Base-by-base conservation (phyloP, 208 protist species). In the Leishmania guyanensis region DNA sequence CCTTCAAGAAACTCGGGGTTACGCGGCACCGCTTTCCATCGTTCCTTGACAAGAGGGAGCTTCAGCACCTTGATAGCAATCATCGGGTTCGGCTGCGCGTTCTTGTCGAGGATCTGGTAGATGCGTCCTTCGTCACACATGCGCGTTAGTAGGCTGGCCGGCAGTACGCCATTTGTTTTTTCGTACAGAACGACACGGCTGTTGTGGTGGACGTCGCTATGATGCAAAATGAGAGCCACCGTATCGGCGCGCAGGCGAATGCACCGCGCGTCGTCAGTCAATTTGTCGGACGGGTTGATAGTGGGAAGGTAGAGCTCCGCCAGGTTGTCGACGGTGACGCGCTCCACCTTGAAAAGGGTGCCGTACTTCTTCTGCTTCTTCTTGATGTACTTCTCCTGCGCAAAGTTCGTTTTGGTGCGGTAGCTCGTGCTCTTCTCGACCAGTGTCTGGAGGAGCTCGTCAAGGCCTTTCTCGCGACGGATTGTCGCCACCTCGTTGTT, bases 291-390 rank as follows among this genome's bases (percentile, higher is more conserved):
- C 0, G 95, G 95, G 79, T 88, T 90, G 50, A 96, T 92, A n/a
- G 92, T 97, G 22, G 93, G 94, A 36, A 94, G 48, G 86, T 97
- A 84, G 66, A 93, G 86, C 78, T 98, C 96, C 12, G 89, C 86
- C 46, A 96, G 33, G 50, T 89, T 93, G 81, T 96, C 95, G 3
- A 91, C 87, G 2, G 89, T 91, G 14, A 95, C 88, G 22, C 85
- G 82, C 79, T 97, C 92, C 22, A 98, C 70, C 85, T 97, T 97
- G 82, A 97, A 97, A 17, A 97, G 83, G 39, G 86, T 90, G 48
- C 90, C 91, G 83, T 97, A 98, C 75, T 96, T 94, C 80, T 96
- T 95, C 81, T 97, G 80, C 84, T 98, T 98, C 82, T 96, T 97
- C 12, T 89, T 92, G 16, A 98, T 82, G 81, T 98, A 98, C 82